Evolutionary conservation across 139 green algal genomes (phyloP).

Genomic region (Bryopsis sp.): DNA sequence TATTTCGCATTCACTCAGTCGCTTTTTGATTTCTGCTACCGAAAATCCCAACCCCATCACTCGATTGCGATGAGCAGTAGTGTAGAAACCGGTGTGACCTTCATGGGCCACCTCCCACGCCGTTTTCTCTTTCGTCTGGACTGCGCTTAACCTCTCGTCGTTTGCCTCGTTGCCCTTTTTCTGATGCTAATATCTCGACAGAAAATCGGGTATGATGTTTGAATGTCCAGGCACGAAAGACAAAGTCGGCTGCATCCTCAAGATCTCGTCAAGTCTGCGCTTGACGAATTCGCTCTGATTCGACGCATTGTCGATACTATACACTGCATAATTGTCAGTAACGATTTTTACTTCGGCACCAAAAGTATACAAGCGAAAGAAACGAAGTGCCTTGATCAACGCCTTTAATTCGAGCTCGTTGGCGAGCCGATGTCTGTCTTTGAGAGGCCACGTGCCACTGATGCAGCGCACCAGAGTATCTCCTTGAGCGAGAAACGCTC

Average conservation of each 20-base stretch:
- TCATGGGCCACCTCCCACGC: too few relatives aligned
- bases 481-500: neutral
- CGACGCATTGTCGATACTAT: neutral
- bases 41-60: too few relatives aligned
- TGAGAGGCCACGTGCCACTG: neutral
- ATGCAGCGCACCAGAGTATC: neutral
- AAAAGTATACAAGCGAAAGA: conserved; percentile 2
- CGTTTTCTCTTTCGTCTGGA: too few relatives aligned
- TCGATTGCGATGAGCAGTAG: too few relatives aligned
- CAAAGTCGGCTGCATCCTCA: neutral
- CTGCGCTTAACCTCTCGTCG: too few relatives aligned
- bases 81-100: too few relatives aligned
- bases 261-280: neutral
- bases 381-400: neutral
- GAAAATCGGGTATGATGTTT: conserved; percentile 7
- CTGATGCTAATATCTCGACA: neutral
- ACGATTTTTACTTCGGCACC: neutral
- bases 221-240: neutral
- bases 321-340: conserved; percentile 9
- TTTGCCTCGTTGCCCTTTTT: too few relatives aligned
- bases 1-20: too few relatives aligned
- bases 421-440: neutral
- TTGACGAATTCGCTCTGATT: neutral
- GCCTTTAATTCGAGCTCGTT: conserved; percentile 5
- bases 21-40: too few relatives aligned